Conservation (phyloP, 441 rosid species). For the Gossypium davidsonii region DNA sequence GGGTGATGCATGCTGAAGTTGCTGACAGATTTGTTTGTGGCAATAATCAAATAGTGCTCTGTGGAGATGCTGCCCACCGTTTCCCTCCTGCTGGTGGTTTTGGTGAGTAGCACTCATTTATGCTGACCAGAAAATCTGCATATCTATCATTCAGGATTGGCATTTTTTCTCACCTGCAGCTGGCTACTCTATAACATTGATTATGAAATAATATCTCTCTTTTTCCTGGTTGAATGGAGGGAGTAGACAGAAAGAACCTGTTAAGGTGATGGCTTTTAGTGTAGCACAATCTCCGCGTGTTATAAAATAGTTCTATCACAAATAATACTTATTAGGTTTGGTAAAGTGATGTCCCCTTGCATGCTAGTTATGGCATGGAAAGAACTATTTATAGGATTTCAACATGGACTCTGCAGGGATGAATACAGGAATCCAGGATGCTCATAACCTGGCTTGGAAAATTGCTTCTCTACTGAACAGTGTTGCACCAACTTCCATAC, state of each 20-base stretch:
- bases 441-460: slow-evolving; percentile 95
- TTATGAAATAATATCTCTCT: not conserved
- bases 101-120: slow-evolving; percentile 50
- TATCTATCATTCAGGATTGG: not conserved
- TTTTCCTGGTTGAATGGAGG: not conserved
- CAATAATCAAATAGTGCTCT: slow-evolving; percentile 63
- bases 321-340: not conserved
- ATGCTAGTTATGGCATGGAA: not conserved
- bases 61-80: slow-evolving; percentile 95
- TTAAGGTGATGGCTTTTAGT: not conserved
- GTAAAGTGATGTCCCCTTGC: not conserved
- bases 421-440: slow-evolving; percentile 98
- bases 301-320: not conserved
- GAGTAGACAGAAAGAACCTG: not conserved
- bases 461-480: slow-evolving; percentile 58
- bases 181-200: not conserved
- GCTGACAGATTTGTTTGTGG: slow-evolving; percentile 61
- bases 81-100: slow-evolving; percentile 99
- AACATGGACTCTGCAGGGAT: slow-evolving; percentile 51
- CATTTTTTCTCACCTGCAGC: not conserved
- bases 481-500: slow-evolving; percentile 57
- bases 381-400: not conserved
- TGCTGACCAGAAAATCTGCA: not conserved
- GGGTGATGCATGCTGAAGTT: slow-evolving; percentile 99
- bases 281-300: not conserved